Conservation (phyloP, 768 basidiomycete genomes). For the Hemileccinum impolitum region DNA sequence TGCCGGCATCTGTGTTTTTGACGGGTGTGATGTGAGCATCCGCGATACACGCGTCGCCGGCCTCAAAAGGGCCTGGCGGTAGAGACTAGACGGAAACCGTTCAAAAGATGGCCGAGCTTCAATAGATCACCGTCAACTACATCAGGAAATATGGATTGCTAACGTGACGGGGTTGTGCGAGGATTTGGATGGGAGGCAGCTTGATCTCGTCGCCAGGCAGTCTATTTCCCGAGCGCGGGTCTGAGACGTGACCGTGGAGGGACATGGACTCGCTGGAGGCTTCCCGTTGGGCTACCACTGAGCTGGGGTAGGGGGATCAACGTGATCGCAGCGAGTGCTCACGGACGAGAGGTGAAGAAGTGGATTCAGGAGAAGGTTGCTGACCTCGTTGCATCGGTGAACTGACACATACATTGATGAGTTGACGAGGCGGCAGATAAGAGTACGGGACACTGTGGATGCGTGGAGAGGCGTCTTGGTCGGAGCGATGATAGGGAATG, state of each 20-base stretch:
- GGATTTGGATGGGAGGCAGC: slow-evolving; percentile 41
- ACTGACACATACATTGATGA: slow-evolving; percentile 25
- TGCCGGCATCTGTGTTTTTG: slow-evolving; percentile 86
- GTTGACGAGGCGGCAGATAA: slow-evolving; percentile 29
- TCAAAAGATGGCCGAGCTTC: slow-evolving; percentile 95
- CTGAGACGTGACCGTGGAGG: slow-evolving; percentile 28
- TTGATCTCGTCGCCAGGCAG: slow-evolving; percentile 36
- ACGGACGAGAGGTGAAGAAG: slow-evolving; percentile 22
- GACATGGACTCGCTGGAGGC: slow-evolving; percentile 27
- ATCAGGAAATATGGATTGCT: slow-evolving; percentile 85
- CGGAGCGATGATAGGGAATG: slow-evolving; percentile 22
- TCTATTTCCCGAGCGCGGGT: slow-evolving; percentile 20
- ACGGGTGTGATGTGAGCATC: slow-evolving; percentile 89
- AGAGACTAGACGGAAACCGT: slow-evolving; percentile 88
- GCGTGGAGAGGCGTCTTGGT: slow-evolving; percentile 24
- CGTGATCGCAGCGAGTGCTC: slow-evolving; percentile 28
- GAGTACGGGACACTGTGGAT: slow-evolving; percentile 27
- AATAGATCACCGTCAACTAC: slow-evolving; percentile 91
- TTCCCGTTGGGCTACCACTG: slow-evolving; percentile 24
- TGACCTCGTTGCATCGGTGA: slow-evolving; percentile 32
- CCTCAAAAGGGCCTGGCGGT: slow-evolving; percentile 73
- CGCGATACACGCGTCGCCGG: slow-evolving; percentile 86
- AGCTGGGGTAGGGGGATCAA: slow-evolving; percentile 47
- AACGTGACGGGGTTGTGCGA: slow-evolving; percentile 25
- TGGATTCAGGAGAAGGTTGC: slow-evolving; percentile 23